A percentile compares a stretch with the other conserved stretches of the same genome.
These are phyloP conservation scores for Lactarius deliciosus DNA, from an alignment of 768 basidiomycete genomes.

Conservation along the genomic window DNA sequence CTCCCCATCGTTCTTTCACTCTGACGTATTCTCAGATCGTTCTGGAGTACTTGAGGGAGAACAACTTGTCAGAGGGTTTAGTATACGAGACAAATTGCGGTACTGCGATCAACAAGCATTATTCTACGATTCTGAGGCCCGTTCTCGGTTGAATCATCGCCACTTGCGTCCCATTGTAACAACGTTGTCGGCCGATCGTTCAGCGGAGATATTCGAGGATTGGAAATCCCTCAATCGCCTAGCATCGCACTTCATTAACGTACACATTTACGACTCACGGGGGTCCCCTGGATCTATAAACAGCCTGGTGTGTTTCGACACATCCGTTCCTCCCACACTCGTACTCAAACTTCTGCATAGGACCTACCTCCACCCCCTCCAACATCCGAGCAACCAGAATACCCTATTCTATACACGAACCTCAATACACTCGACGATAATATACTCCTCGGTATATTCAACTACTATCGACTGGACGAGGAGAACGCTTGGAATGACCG, in stretches of 20 bases:
- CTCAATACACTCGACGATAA: neutral
- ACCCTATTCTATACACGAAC: neutral
- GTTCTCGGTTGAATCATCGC: neutral
- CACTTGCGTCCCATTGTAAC: neutral
- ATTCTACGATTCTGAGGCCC: neutral
- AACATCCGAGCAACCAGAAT: neutral
- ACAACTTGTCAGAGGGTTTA: neutral
- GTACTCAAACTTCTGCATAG: neutral
- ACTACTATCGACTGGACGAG: neutral
- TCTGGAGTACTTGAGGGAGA: neutral
- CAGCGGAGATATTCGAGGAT: neutral
- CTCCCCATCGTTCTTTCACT: neutral
- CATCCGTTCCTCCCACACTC: neutral
- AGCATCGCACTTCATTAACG: neutral
- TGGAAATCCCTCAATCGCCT: neutral
- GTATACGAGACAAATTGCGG: neutral
- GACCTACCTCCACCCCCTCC: neutral
- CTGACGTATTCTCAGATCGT: neutral
- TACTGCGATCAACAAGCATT: neutral
- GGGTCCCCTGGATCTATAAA: neutral
- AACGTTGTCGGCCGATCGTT: neutral
- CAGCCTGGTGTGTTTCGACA: neutral
- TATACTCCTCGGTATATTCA: neutral
- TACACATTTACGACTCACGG: neutral
- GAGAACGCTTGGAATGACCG: neutral